These are phyloP conservation scores for Ottelia alismoides DNA, from an alignment of 106 monocot genomes.

Conservation along the genomic window DNA sequence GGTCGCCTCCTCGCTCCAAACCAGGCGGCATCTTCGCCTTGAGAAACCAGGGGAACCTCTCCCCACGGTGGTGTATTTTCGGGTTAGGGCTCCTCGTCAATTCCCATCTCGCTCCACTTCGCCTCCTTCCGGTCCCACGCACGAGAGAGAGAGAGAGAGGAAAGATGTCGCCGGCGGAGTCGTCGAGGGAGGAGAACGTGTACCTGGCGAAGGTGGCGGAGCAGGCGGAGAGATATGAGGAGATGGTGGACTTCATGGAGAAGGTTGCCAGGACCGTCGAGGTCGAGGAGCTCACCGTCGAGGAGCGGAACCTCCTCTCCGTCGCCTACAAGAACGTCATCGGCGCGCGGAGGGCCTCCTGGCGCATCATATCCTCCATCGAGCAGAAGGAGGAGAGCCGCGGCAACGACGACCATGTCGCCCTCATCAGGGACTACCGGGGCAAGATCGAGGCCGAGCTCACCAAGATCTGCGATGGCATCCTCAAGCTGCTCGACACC, in stretches of 20 bases:
- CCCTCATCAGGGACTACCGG: slow-evolving; percentile 14
- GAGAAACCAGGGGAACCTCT: too few species aligned
- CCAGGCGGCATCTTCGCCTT: too few species aligned
- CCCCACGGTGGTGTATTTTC: too few species aligned
- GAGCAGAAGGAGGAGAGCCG: slow-evolving; percentile 30
- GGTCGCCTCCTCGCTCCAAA: too few species aligned
- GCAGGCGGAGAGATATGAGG: slow-evolving; percentile 22
- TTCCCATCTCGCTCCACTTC: too few species aligned
- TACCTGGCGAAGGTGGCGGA: slow-evolving; percentile 23
- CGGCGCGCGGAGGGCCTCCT: slow-evolving; percentile 20
- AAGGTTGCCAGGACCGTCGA: slow-evolving; percentile 16
- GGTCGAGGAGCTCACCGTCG: slow-evolving; percentile 12
- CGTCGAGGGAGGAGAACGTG: slow-evolving; percentile 18
- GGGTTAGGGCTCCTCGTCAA: too few species aligned
- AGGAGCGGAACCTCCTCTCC: slow-evolving; percentile 22
- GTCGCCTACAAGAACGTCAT: slow-evolving; percentile 26
- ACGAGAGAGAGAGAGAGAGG: too few species aligned
- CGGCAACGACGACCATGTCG: slow-evolving; percentile 19
- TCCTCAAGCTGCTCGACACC: slow-evolving; percentile 19
- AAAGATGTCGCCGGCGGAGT: slow-evolving; percentile 17
- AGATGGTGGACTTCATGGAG: slow-evolving; percentile 28
- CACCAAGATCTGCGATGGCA: slow-evolving; percentile 21
- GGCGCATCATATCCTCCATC: slow-evolving; percentile 26
- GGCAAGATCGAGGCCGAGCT: slow-evolving; percentile 21
- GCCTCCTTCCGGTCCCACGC: too few species aligned